These are phyloP conservation scores for Amaranthus cruentus DNA, from an alignment of 148 eudicot species.

Conservation along the genomic window DNA sequence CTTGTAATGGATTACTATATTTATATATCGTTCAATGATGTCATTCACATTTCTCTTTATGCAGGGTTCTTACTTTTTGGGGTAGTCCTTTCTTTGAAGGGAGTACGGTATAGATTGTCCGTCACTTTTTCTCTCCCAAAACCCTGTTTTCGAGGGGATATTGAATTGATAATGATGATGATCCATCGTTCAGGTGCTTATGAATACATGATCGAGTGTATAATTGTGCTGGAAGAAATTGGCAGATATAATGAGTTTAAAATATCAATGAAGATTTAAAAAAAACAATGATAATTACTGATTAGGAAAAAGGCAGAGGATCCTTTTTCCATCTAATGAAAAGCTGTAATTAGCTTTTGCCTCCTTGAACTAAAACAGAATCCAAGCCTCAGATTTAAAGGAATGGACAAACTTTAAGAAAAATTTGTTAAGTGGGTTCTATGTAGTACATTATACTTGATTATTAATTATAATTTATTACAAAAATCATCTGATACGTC, in stretches of 20 bases:
- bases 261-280: conserved; percentile 14
- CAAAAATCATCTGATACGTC: too few relatives aligned
- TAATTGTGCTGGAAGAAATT: conserved; percentile 10
- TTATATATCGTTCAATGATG: too few relatives aligned
- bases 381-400: conserved; percentile 19
- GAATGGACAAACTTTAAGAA: conserved; percentile 17
- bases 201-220: conserved; percentile 4
- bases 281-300: conserved; percentile 6
- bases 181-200: too few relatives aligned
- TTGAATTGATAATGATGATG: too few relatives aligned
- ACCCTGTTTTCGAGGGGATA: too few relatives aligned
- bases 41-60: too few relatives aligned
- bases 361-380: conserved; percentile 20
- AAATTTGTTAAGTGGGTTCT: conserved; percentile 10
- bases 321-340: conserved; percentile 32
- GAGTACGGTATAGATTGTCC: too few relatives aligned
- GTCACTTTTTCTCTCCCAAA: too few relatives aligned
- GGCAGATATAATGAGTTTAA: conserved; percentile 2
- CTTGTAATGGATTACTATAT: too few relatives aligned
- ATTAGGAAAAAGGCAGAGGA: conserved; percentile 25
- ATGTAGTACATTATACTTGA: conserved; percentile 8
- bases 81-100: too few relatives aligned
- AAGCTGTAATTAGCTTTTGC: conserved; percentile 25
- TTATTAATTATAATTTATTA: too few relatives aligned
- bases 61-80: too few relatives aligned